Percentiles rank a stretch among this genome's conserved stretches.
Evolutionary conservation across 306 rosid species (phyloP).

Genomic region (Cucumis cinereus): DNA sequence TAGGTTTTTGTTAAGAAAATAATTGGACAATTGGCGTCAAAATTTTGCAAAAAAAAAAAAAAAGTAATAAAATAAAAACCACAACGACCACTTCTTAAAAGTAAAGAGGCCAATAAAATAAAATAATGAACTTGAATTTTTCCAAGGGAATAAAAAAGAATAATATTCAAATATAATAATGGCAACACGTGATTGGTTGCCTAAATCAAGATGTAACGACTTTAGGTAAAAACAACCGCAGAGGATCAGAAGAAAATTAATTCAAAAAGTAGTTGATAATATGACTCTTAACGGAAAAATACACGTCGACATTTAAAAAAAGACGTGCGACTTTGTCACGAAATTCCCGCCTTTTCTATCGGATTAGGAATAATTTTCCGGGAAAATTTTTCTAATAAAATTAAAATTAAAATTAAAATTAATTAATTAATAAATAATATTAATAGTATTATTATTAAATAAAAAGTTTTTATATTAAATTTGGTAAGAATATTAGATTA

Average conservation of each 20-base stretch:
- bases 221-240: neutral
- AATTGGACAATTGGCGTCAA: too few relatives aligned
- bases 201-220: neutral
- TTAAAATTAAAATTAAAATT: neutral
- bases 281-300: neutral
- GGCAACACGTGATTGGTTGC: neutral
- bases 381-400: neutral
- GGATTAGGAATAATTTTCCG: neutral
- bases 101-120: too few relatives aligned
- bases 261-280: slow-evolving; percentile 1
- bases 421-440: neutral
- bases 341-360: slow-evolving; percentile 14
- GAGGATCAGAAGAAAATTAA: neutral
- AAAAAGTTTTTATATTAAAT: too few relatives aligned
- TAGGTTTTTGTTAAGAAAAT: too few relatives aligned
- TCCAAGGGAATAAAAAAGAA: too few relatives aligned
- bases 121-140: too few relatives aligned
- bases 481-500: neutral
- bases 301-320: neutral
- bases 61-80: too few relatives aligned
- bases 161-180: too few relatives aligned
- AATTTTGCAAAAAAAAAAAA: too few relatives aligned
- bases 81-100: too few relatives aligned
- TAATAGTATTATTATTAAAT: too few relatives aligned
- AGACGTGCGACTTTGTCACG: slow-evolving; percentile 14